These are phyloP conservation scores for Botrytis pseudocinerea DNA, from an alignment of 2,329 filamentous ascomycete genomes.

Conservation along the genomic window DNA sequence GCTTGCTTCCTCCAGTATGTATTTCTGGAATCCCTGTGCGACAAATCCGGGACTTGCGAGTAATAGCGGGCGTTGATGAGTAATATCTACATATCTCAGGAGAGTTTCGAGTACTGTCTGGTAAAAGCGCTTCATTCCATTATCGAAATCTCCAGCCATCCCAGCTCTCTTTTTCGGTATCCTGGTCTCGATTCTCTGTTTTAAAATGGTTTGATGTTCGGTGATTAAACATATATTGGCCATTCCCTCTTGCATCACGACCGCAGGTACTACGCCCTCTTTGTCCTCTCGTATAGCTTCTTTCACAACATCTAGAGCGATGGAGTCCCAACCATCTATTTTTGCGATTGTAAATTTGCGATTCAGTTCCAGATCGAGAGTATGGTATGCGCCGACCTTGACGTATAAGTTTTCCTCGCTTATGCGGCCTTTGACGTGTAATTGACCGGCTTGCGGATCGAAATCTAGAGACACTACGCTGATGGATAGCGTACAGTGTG, in stretches of 20 bases:
- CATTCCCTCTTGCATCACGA: conserved; percentile 89
- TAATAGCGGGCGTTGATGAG: conserved; percentile 68
- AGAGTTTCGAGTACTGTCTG: conserved; percentile 74
- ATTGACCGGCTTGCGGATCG: conserved; percentile 64
- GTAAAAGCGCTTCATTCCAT: conserved; percentile 77
- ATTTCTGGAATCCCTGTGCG: conserved; percentile 76
- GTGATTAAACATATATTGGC: conserved; percentile 84
- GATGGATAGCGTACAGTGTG: conserved; percentile 65
- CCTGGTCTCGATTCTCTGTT: conserved; percentile 65
- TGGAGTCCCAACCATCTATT: conserved; percentile 82
- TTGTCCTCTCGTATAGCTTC: conserved; percentile 79
- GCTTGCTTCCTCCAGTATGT: conserved; percentile 64
- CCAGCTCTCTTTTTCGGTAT: conserved; percentile 68
- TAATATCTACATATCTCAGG: conserved; percentile 74
- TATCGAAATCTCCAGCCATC: conserved; percentile 61
- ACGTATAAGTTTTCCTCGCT: conserved; percentile 67
- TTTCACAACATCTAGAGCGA: conserved; percentile 74
- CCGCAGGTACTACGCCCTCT: conserved; percentile 80
- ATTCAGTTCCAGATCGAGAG: conserved; percentile 81
- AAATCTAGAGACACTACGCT: conserved; percentile 67
- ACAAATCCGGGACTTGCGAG: conserved; percentile 89
- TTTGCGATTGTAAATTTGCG: conserved; percentile 89
- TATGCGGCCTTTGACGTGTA: conserved; percentile 68
- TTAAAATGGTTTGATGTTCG: conserved; percentile 74
- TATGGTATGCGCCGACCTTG: conserved; percentile 67